A percentile compares a stretch with the other conserved stretches of the same genome.
Evolutionary conservation across 345 rosid species (phyloP).

Genomic region (Lepidium aucheri): DNA sequence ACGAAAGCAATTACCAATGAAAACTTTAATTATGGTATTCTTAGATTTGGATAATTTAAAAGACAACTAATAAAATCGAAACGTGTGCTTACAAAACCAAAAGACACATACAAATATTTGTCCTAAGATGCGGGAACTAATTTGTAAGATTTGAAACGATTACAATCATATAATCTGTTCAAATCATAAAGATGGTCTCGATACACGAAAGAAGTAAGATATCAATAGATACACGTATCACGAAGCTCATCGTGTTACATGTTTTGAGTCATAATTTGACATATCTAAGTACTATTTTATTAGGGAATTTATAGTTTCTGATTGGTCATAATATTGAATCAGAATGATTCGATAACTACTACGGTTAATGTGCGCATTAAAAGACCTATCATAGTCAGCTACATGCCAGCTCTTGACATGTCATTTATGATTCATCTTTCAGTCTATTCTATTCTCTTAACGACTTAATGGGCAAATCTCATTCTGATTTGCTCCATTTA

Average conservation of each 20-base stretch:
- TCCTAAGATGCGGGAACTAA: no score
- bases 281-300: background rate
- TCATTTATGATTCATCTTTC: constrained; percentile 8
- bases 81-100: no score
- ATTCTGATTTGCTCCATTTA: background rate
- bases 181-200: background rate
- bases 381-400: background rate
- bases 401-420: constrained; percentile 14
- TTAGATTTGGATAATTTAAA: no score
- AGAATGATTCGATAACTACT: background rate
- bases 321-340: background rate
- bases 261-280: background rate
- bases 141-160: background rate
- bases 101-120: no score
- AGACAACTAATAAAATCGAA: background rate
- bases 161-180: background rate
- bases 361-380: constrained; percentile 11
- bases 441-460: background rate
- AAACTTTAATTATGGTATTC: no score
- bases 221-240: background rate
- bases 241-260: background rate
- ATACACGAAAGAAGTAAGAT: background rate
- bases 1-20: no score
- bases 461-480: background rate
- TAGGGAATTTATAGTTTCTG: background rate